These are phyloP conservation scores for Colletotrichum sublineola DNA, from an alignment of 2,329 filamentous ascomycete species.

Conservation along the genomic window DNA sequence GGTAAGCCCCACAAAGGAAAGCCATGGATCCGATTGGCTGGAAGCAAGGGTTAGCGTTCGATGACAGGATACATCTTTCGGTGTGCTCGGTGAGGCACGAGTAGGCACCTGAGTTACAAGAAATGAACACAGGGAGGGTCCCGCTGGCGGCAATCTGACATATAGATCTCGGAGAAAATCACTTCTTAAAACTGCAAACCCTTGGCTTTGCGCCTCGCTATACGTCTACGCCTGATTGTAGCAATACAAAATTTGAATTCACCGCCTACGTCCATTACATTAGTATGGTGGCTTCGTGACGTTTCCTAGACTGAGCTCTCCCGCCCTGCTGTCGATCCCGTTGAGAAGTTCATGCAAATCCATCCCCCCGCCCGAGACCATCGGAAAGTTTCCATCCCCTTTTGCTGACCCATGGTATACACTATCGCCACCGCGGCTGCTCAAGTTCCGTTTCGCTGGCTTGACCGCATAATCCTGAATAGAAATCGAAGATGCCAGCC, in stretches of 20 bases:
- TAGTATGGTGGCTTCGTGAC: slow-evolving; percentile 65
- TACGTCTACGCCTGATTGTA: slow-evolving; percentile 37
- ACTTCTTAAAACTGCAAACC: slow-evolving; percentile 27
- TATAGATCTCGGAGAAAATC: slow-evolving; percentile 6
- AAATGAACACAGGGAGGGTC: slow-evolving; percentile 5
- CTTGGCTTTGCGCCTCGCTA: slow-evolving; percentile 40
- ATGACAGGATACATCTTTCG: not conserved
- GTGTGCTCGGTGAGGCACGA: slow-evolving; percentile 25
- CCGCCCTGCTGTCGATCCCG: slow-evolving; percentile 63
- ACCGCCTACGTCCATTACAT: slow-evolving; percentile 46
- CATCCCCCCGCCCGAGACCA: slow-evolving; percentile 55
- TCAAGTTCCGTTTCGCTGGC: slow-evolving; percentile 53
- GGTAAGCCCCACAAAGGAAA: not conserved
- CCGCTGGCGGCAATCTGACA: not conserved
- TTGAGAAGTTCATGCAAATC: slow-evolving; percentile 64
- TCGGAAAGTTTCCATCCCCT: slow-evolving; percentile 49
- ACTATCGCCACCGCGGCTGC: slow-evolving; percentile 59
- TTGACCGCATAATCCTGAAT: slow-evolving; percentile 55
- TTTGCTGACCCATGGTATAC: slow-evolving; percentile 41
- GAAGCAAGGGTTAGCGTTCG: slow-evolving; percentile 26
- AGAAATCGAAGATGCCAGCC: slow-evolving; percentile 49
- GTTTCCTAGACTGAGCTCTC: slow-evolving; percentile 61
- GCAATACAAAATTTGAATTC: slow-evolving; percentile 33
- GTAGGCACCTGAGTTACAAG: slow-evolving; percentile 20
- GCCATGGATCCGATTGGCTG: slow-evolving; percentile 28